phyloP scores from a whole-genome alignment of 1,139 yeast species.

The Saccharomyces hybrid region DNA sequence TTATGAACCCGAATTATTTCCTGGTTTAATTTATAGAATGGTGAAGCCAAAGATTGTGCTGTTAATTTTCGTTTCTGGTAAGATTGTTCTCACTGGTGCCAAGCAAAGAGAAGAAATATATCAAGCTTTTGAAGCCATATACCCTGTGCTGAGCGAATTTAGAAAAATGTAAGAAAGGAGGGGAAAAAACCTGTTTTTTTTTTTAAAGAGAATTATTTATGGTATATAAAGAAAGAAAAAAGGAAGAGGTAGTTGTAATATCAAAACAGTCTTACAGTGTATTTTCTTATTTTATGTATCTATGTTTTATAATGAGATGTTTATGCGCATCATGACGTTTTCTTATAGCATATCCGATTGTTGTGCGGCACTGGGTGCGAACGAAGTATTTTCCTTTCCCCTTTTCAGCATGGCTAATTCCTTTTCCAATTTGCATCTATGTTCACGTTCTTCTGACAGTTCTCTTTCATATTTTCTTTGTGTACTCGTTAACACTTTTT shows the following conservation, averaged over 20 bases:
- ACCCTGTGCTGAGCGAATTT: conserved; percentile 96
- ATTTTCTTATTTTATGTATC: conserved; percentile 3
- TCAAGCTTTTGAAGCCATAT: conserved; percentile 95
- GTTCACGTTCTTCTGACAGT: conserved; percentile 23
- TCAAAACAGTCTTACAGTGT: neutral
- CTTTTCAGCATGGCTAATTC: conserved; percentile 14
- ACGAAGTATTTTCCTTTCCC: neutral
- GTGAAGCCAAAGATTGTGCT: conserved; percentile 96
- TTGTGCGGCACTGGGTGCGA: neutral
- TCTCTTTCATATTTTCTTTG: conserved; percentile 28
- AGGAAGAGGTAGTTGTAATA: conserved; percentile 1
- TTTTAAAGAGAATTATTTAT: neutral
- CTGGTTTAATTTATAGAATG: conserved; percentile 98
- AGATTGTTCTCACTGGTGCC: conserved; percentile 97
- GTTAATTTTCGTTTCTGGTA: conserved; percentile 92
- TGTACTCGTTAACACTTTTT: conserved; percentile 26
- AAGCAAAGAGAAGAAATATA: conserved; percentile 97
- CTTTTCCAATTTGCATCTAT: conserved; percentile 17
- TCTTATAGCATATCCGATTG: neutral
- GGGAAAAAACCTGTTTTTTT: neutral
- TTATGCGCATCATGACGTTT: neutral
- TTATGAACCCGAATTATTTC: conserved; percentile 96
- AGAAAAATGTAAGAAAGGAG: conserved; percentile 47
- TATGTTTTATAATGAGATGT: neutral
- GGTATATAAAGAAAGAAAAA: conserved; percentile 3